Conservation (phyloP, 2,329 filamentous ascomycete species). For the Lasiodiplodia theobromae region DNA sequence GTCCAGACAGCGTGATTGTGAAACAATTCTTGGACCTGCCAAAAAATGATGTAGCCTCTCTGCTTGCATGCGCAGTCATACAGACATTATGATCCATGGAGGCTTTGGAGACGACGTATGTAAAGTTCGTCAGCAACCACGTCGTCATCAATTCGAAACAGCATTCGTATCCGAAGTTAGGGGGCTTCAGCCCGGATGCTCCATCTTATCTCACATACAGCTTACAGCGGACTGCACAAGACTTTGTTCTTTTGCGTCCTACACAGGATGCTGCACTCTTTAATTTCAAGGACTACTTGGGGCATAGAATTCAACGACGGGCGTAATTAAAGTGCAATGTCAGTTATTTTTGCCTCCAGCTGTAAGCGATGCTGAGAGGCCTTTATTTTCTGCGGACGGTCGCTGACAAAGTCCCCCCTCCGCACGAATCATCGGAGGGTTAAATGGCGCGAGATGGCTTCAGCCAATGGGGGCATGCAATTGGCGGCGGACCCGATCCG, state of each 20-base stretch:
- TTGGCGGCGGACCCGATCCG: conserved; percentile 20
- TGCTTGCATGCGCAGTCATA: neutral
- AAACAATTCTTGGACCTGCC: neutral
- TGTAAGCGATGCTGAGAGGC: neutral
- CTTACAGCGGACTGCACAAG: too few species aligned
- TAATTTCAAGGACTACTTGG: too few species aligned
- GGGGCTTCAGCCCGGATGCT: neutral
- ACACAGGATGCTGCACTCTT: too few species aligned
- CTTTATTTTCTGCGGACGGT: neutral
- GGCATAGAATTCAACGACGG: too few species aligned
- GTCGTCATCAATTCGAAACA: neutral
- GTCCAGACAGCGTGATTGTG: neutral
- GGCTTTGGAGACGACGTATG: neutral
- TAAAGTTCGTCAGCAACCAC: neutral
- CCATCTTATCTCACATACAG: neutral
- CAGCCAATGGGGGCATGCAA: conserved; percentile 1
- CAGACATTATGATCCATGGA: neutral
- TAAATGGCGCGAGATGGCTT: neutral
- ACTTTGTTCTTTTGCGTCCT: too few species aligned
- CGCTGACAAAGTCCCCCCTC: neutral
- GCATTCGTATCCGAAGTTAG: neutral
- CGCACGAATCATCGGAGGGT: neutral
- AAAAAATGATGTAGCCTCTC: neutral
- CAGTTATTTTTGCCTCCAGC: too few species aligned
- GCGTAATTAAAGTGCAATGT: too few species aligned